Base-by-base conservation (phyloP, 2,329 filamentous ascomycete genomes). In the Onygenales sp. region DNA sequence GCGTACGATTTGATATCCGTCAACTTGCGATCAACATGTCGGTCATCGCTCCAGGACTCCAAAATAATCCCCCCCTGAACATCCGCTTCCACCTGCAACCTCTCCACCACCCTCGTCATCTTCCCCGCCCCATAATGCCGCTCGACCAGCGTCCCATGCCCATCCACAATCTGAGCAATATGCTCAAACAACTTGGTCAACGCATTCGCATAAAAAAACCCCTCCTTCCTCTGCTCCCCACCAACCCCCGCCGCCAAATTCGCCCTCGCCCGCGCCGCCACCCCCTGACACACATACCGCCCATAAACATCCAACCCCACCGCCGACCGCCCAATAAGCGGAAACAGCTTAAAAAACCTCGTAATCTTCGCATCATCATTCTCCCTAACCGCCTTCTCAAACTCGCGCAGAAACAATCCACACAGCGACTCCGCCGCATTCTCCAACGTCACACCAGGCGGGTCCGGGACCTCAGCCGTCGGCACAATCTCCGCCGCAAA, bases 1-100 rank as follows among this genome's bases (percentile, higher is more conserved):
- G 93, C 91, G 66, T 98, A 98, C 52, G 91, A 95, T 73, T 94
- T 97, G 69, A 95, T 88, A 64, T 98, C 93, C 2, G 88, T 97
- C 56, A 98, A 76, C 65, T 86, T 88, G 62, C 92, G 82, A 65
- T 92, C 87, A 47, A 98, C 82, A 55, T 77, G 81, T 55, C 90
- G 81, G 65, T 97, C 92, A 59, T 98, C 93, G 52, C 84, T 85
- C 90, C 93, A 98, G 0, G 91, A 93, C 67, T 98, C 93, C 51
- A 98, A 76, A 54, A 98, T 85, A 60, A 97, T 95, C 58, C 93
- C 93, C 17, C 91, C 93, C 71, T 98, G 93, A 1, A 95, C 86
- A 70, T 98, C 93, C 2, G 90, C 93, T 72, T 98, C 93, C 63
- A 91, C 83, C 70, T 98, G 93, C 53, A 98, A 75, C 43, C 89